Evolutionary conservation across 805 yeast species (phyloP).

Genomic region (Peterozyma xylosa): DNA sequence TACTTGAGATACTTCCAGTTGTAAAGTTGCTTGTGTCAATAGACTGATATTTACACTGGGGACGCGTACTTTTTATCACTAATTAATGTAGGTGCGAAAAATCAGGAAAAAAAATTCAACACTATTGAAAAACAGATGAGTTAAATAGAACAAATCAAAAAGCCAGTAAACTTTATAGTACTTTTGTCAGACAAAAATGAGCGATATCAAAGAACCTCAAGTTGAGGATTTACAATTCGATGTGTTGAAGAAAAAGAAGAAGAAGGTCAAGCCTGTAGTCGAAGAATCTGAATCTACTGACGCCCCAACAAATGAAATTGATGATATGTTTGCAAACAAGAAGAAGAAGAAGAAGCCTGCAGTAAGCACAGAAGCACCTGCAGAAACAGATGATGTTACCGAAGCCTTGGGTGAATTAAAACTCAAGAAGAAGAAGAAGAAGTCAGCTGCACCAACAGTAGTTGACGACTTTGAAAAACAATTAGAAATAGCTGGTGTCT

Average conservation of each 20-base stretch:
- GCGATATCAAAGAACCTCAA: conserved; percentile 13
- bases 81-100: too few relatives aligned
- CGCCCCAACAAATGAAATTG: conserved; percentile 26
- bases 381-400: conserved; percentile 32
- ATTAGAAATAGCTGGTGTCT: conserved; percentile 83
- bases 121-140: too few relatives aligned
- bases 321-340: conserved; percentile 69
- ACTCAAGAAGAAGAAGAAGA: conserved; percentile 78
- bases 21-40: too few relatives aligned
- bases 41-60: too few relatives aligned
- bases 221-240: conserved; percentile 56
- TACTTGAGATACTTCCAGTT: too few relatives aligned
- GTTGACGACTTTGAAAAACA: conserved; percentile 83
- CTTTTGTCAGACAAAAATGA: conserved; percentile 10
- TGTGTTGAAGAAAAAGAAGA: conserved; percentile 78
- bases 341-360: conserved; percentile 83
- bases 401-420: conserved; percentile 65
- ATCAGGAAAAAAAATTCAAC: too few relatives aligned
- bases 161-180: too few relatives aligned
- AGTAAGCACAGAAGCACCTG: conserved; percentile 23
- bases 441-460: conserved; percentile 44
- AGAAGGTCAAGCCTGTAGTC: conserved; percentile 36
- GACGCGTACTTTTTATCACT: too few relatives aligned
- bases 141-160: too few relatives aligned
- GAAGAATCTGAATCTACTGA: conserved; percentile 28